Base-by-base conservation (phyloP, 1,284 basidiomycete species). In the Marasmius fiardii region DNA sequence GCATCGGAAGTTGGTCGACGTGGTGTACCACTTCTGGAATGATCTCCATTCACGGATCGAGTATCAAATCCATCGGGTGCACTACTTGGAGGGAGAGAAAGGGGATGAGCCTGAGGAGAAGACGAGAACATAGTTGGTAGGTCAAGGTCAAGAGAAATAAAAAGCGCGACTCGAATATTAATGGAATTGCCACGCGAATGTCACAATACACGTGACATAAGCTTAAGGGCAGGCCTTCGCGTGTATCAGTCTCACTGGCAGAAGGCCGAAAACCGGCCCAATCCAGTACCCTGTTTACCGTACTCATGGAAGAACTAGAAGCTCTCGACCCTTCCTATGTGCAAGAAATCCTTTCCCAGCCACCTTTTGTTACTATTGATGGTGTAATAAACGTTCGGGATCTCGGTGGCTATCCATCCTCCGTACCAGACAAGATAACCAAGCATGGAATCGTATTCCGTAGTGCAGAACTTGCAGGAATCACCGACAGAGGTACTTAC, bases 381-480 rank as follows among this genome's bases (percentile, higher is more conserved):
- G 88, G 88, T 43, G 87, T 91, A 12, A 82, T 81, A 61, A 91
- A 91, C 63, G 75, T 85, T 44, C 78, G 89, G 52, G 86, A 89
- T 68, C 72, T 91, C 11, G 89, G 89, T 24, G 73, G 72, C 43
- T 83, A 88, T 63, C 71, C 80, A 47, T 80, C 83, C 4, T 67
- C 65, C 18, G 63, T 72, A 54, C 72, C 74, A 20, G 76, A 77
- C 56, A 69, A 76, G 54, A 67, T 79, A 58, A 90, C 82, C 43
- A 83, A 77, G 60, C 80, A 83, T 2, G 68, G 73, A 14, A 77
- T 79, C 57, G 67, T 85, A 14, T 85, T 79, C 65, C 85, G 89
- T 49, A 80, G 85, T 31, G 88, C 84, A 54, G 88, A 91, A 63
- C 63, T 91, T 11, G 86, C 87, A 7, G 66, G 77, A 21, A 83